Evolutionary conservation across 805 yeast species (phyloP), one percentile per base, ranked within the genome.

Genomic region (Lipomyces yamadae): DNA sequence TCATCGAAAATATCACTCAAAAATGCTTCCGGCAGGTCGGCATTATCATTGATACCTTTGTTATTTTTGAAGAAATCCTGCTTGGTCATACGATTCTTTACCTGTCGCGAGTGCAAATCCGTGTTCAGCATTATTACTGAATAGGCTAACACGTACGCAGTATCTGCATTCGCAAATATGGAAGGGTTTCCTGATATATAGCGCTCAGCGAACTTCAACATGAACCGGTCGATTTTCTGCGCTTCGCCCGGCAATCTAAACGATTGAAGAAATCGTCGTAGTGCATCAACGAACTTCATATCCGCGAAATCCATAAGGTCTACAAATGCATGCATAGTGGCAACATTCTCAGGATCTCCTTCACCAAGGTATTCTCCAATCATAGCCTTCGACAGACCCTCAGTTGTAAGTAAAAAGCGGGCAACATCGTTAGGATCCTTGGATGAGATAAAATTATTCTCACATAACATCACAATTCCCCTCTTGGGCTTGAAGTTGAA

Each of bases 231-330:
- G 76, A 95, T 94, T 75, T 95, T 94, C 79, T 95, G 99, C 4
- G 97, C 93, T 79, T 95, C 99, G 60, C 99, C 99, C 1, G 99
- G 99, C 67, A 95, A 83, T 76, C 99, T 84, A 80, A 95, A 96
- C 58, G 86, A 83, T 75, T 96, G 99, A 66, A 95, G 82, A 74
- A 92, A 92, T 15, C 80, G 81, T 72, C 99, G 85, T 80, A 95
- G 81, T 0, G 98, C 96, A 72, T 89, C 96, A 15, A 93, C 92
- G 75, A 95, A 92, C 0, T 86, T 81, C 71, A 83, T 76, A 42
- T 83, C 82, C 4, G 83, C 79, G 76, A 95, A 94, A 64, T 92
- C 91, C 88, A 95, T 88, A 70, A 83, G 80, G 75, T 93, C 97
- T 35, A 94, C 96, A 80, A 95, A 95, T 4, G 92, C 89, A 77